A percentile compares a stretch with the other conserved stretches of the same genome.
These are phyloP conservation scores for Monosporozyma solicola DNA, from an alignment of 805 yeast genomes.

Conservation along the genomic window DNA sequence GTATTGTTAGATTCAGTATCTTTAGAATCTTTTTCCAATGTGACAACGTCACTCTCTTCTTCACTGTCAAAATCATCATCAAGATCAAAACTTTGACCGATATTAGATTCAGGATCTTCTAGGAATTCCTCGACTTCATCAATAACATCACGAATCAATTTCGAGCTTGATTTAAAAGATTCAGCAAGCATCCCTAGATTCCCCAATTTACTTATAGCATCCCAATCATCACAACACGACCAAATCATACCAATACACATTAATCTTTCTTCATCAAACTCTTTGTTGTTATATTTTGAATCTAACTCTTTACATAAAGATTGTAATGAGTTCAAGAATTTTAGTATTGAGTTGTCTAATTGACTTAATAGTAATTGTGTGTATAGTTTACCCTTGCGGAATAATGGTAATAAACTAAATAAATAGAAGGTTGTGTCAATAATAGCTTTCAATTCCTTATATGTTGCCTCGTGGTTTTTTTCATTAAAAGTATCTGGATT, in stretches of 20 bases:
- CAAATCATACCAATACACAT: slow-evolving; percentile 60
- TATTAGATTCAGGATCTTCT: slow-evolving; percentile 41
- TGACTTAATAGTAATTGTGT: slow-evolving; percentile 15
- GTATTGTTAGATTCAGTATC: slow-evolving; percentile 28
- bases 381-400: slow-evolving; percentile 16
- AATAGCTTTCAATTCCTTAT: slow-evolving; percentile 24
- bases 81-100: slow-evolving; percentile 32
- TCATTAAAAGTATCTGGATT: slow-evolving; percentile 20
- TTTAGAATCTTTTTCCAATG: slow-evolving; percentile 7
- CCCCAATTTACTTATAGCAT: slow-evolving; percentile 38
- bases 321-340: slow-evolving; percentile 17
- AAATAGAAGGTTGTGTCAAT: slow-evolving; percentile 20
- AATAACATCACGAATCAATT: slow-evolving; percentile 51
- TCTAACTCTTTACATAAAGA: slow-evolving; percentile 17
- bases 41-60: slow-evolving; percentile 24
- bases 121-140: slow-evolving; percentile 65
- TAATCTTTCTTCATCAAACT: slow-evolving; percentile 36
- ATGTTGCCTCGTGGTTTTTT: slow-evolving; percentile 15
- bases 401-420: slow-evolving; percentile 23
- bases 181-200: slow-evolving; percentile 43
- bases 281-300: slow-evolving; percentile 15
- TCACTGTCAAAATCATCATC: slow-evolving; percentile 26
- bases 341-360: slow-evolving; percentile 16
- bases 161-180: slow-evolving; percentile 30
- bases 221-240: slow-evolving; percentile 51